phyloP scores from a whole-genome alignment of 1,284 basidiomycete genomes.

The Wallemia ichthyophaga region DNA sequence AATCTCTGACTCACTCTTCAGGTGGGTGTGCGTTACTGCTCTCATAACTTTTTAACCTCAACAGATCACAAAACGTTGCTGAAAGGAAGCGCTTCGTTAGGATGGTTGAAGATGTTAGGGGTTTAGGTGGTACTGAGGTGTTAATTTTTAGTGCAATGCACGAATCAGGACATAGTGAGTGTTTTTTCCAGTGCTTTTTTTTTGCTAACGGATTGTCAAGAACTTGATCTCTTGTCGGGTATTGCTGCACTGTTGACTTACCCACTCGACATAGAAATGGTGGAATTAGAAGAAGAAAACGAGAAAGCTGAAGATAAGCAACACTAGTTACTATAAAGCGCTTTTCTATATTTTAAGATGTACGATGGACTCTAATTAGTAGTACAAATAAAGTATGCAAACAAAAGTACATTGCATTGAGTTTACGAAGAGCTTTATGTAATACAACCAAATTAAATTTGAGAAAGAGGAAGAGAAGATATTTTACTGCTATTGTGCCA shows the following conservation, averaged over 20 bases:
- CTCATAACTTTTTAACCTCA: not conserved
- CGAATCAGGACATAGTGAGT: constrained; percentile 75
- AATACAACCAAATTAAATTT: not conserved
- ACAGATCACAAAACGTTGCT: constrained; percentile 39
- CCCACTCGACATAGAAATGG: constrained; percentile 62
- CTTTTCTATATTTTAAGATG: too few relatives aligned
- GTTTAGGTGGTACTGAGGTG: constrained; percentile 56
- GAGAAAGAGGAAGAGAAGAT: not conserved
- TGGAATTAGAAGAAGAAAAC: not conserved
- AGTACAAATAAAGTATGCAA: not conserved
- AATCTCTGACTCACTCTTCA: constrained; percentile 81
- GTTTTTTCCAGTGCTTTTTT: not conserved
- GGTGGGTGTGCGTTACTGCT: constrained; percentile 20
- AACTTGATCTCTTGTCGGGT: constrained; percentile 79
- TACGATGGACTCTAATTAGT: too few relatives aligned
- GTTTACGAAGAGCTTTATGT: not conserved
- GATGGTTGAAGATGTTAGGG: constrained; percentile 63
- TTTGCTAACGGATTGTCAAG: constrained; percentile 18
- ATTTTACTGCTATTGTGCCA: too few relatives aligned
- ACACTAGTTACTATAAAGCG: not conserved
- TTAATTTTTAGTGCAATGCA: constrained; percentile 98
- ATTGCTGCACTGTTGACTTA: constrained; percentile 88
- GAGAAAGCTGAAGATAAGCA: not conserved
- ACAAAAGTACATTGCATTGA: not conserved
- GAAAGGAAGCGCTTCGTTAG: constrained; percentile 55